Base-by-base conservation (phyloP, 176 grass and related monocot species). In the Sorghum bicolor region DNA sequence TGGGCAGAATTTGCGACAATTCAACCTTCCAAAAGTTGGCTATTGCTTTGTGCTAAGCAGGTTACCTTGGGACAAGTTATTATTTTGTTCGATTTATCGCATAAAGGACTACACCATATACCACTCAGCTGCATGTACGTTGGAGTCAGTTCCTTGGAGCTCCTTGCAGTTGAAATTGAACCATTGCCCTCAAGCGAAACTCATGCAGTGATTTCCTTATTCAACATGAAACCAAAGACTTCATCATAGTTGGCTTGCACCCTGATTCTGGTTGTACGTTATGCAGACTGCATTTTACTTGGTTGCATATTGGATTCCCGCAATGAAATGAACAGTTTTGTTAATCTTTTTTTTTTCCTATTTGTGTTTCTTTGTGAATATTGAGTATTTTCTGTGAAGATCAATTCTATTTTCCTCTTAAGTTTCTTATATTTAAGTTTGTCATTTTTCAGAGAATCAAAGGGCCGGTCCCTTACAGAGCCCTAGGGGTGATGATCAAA, bases 251-350 rank as follows among this genome's bases (percentile, higher is more conserved):
- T 76, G 52, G 32, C n/a, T 58, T 76, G 32, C 10, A 60, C 50
- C 50, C 50, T 76, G 20, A 15, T 76, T 58, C 47, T 34, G 12
- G 37, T 26, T 71, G 38, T 40, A 71, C 34, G 40, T 39, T 52
- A 25, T 38, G 44, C 67, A 36, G 66, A 76, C 63, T 52, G 29
- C 52, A 84, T 71, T 37, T 81, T 73, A n/a, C 50, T 47, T 67
- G 48, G 70, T 67, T 77, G 52, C 31, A 77, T 77, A 70, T 81
- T 71, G 40, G 24, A 72, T 82, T 89, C 70, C 36, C 73, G 62
- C 38, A 73, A 36, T 65, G 47, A 70, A 69, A 78, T 26, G 17
- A 74, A 83, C 75, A 41, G 9, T 45, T 26, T 13, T 48, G 52
- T 40, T 38, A 84, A 47, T 36, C n/a, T 10, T 64, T 63, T 20